Evolutionary conservation across 371 early-diverging fungal species (phyloP), one percentile per base, ranked within the genome.

Genomic region (Mortierella sp.): DNA sequence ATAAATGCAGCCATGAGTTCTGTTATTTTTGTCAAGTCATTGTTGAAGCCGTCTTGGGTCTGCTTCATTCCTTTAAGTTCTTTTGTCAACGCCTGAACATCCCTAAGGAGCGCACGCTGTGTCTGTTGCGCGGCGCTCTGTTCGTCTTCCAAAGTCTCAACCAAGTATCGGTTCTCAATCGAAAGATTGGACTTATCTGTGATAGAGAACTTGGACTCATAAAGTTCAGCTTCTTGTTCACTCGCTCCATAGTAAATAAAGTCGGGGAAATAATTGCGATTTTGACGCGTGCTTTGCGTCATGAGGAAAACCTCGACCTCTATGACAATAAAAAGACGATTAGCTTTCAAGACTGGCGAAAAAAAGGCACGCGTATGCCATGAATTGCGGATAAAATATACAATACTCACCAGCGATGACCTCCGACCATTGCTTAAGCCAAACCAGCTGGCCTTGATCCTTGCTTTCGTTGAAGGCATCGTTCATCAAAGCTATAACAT

Each of bases 401-500:
- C 11, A 2, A 45, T 11, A 21, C 73, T 61, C 72, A 75, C 76
- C 76, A 3, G 81, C 68, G 48, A 81, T 81, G 22, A 81, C 76
- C 28, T 81, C 81, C n/a, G 81, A 81, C 72, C 70, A 75, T 41
- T 75, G 81, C 41, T 81, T 81, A 28, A 74, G 60, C 75, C 76
- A 81, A 15, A 76, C 81, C 13, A 75, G 53, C 28, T 81, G 62
- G 16, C 81, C 81, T 69, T 72, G 36, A 22, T 72, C 48, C 63
- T 66, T 71, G 28, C 76, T 69, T 48, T 74, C 76, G 41, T 71
- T 75, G 50, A 58, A 81, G 1, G 76, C 81, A 36, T 81, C 81
- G 65, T 81, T 81, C 81, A 81, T 81, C 59, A 81, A 57, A 3
- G 81, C 81, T 10, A 36, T 43, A 16, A 28, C 15, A 58, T 15